Conservation (phyloP, 148 eudicot species). For the Rhododendron kiyosumense region DNA sequence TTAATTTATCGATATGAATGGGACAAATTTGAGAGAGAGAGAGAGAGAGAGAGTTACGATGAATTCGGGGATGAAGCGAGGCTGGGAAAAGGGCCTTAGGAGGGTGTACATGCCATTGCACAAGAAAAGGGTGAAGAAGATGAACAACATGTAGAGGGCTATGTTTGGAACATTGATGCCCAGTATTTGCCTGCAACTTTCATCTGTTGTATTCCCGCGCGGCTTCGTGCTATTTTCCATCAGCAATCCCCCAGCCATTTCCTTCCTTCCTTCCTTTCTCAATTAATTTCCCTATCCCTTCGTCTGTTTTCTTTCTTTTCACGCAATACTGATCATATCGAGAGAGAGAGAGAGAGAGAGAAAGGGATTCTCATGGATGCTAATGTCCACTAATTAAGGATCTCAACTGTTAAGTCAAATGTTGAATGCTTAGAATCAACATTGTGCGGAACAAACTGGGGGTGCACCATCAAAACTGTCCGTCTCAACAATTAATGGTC, state of each 20-base stretch:
- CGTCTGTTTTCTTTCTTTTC: background rate
- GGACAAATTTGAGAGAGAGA: background rate
- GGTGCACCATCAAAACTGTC: too few species aligned
- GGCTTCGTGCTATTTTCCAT: background rate
- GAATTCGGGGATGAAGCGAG: constrained; percentile 77
- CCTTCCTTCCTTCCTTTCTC: background rate
- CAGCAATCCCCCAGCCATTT: background rate
- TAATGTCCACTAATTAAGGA: background rate
- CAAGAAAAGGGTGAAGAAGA: constrained; percentile 40
- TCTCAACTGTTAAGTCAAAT: background rate
- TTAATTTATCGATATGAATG: background rate
- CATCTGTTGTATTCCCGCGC: background rate
- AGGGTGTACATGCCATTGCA: constrained; percentile 58
- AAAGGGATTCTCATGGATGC: background rate
- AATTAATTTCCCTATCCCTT: background rate
- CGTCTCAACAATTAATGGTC: too few species aligned
- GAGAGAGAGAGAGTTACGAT: constrained; percentile 33
- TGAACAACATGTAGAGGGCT: constrained; percentile 36
- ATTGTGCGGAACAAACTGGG: background rate
- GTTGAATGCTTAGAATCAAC: background rate
- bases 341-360: background rate
- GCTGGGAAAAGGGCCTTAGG: constrained; percentile 61
- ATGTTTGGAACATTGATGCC: background rate
- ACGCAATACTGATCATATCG: background rate
- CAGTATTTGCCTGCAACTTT: background rate